phyloP scores from a whole-genome alignment of 2,329 filamentous ascomycete species.

The Trichoderma semiorbis region DNA sequence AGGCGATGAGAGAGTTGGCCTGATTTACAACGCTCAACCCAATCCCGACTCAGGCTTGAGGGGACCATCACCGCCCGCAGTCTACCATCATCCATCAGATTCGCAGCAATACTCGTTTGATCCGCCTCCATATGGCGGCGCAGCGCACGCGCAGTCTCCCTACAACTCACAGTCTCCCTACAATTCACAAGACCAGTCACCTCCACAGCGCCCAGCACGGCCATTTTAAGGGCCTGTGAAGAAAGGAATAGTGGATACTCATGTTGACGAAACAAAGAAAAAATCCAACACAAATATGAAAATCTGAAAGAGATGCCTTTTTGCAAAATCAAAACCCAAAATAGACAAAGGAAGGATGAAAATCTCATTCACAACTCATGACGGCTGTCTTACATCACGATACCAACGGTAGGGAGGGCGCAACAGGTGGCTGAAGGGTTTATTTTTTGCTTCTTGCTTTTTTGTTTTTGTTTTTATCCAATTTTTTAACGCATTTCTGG shows the following conservation, averaged over 20 bases:
- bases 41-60: conserved; percentile 22
- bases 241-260: background rate
- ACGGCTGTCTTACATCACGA: conserved; percentile 17
- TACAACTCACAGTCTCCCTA: conserved; percentile 5
- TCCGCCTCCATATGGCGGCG: background rate
- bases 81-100: background rate
- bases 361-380: conserved; percentile 11
- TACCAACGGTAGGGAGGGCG: conserved; percentile 18
- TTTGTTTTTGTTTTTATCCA: background rate
- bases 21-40: conserved; percentile 39
- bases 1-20: conserved; percentile 41
- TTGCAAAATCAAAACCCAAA: background rate
- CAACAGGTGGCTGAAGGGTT: conserved; percentile 6
- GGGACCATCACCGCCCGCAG: conserved; percentile 12
- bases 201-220: background rate
- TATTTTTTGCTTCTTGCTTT: background rate
- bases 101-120: conserved; percentile 2
- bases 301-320: background rate
- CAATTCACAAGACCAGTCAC: background rate
- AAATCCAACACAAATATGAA: background rate
- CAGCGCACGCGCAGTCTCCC: background rate
- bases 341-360: background rate
- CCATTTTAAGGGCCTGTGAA: background rate
- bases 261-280: background rate
- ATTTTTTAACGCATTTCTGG: background rate